These are phyloP conservation scores for Myrmaecium sp. DNA, from an alignment of 2,329 filamentous ascomycete species.

Conservation along the genomic window DNA sequence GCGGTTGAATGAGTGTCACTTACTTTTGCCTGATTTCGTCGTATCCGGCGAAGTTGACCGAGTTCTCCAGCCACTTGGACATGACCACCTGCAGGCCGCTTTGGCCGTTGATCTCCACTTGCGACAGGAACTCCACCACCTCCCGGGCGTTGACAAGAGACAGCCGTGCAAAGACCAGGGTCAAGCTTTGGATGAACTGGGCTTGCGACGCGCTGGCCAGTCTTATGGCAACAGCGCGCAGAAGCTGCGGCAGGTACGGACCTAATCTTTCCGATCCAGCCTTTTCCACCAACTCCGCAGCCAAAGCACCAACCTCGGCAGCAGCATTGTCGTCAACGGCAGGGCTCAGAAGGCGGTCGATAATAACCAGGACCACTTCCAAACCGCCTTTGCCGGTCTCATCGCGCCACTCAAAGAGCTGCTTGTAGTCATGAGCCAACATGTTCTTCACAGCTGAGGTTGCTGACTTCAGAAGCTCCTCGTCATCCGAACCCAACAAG, in stretches of 20 bases:
- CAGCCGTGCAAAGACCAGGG: constrained; percentile 83
- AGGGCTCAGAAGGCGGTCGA: constrained; percentile 74
- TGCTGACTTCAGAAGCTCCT: constrained; percentile 72
- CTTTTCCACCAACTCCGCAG: constrained; percentile 88
- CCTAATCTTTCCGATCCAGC: constrained; percentile 82
- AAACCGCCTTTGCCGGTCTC: constrained; percentile 62
- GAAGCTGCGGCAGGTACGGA: constrained; percentile 72
- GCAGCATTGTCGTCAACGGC: constrained; percentile 83
- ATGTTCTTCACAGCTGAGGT: constrained; percentile 80
- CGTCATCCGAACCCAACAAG: constrained; percentile 69
- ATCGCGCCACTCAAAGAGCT: constrained; percentile 77
- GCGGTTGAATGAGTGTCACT: constrained; percentile 16
- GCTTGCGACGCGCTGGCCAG: constrained; percentile 70
- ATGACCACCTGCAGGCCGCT: constrained; percentile 81
- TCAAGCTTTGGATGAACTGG: constrained; percentile 86
- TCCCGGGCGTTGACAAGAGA: constrained; percentile 73
- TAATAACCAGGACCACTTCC: constrained; percentile 77
- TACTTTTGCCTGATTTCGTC: constrained; percentile 95
- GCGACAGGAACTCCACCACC: constrained; percentile 79
- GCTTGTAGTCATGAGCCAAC: constrained; percentile 73
- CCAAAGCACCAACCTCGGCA: constrained; percentile 87
- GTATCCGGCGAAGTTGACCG: constrained; percentile 91
- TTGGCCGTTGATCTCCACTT: constrained; percentile 61
- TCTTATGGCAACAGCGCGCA: constrained; percentile 74
- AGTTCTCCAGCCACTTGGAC: constrained; percentile 94